phyloP scores from a whole-genome alignment of 768 basidiomycete genomes.

The Mycena crocata region DNA sequence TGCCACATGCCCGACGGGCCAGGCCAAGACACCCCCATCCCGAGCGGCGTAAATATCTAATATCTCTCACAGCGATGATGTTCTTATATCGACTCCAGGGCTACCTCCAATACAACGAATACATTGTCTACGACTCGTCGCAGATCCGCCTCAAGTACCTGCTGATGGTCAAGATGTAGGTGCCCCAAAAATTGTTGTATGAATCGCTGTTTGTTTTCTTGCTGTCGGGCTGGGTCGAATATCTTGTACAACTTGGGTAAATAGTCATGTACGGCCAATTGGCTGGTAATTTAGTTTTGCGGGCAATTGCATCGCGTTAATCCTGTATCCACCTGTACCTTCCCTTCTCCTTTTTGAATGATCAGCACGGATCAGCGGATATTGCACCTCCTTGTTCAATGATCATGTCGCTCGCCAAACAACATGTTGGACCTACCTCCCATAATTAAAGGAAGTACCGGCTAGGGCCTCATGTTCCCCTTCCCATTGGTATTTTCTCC shows the following conservation, averaged over 20 bases:
- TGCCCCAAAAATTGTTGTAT: not conserved
- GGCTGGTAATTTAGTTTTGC: constrained; percentile 27
- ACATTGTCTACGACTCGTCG: constrained; percentile 69
- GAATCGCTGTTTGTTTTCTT: not conserved
- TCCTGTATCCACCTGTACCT: not conserved
- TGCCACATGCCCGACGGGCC: constrained; percentile 72
- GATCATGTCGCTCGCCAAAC: no score
- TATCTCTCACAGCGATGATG: not conserved
- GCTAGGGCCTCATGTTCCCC: no score
- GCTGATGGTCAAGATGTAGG: constrained; percentile 64
- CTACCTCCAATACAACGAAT: constrained; percentile 49
- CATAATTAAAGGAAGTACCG: no score
- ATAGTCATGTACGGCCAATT: constrained; percentile 14
- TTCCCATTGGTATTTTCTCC: no score
- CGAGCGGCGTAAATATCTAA: constrained; percentile 47
- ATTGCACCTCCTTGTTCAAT: no score
- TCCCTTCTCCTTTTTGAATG: no score
- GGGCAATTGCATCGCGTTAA: constrained; percentile 36
- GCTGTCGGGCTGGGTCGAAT: not conserved
- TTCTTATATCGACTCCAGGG: no score
- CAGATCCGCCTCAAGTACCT: constrained; percentile 71
- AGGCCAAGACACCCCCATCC: constrained; percentile 32
- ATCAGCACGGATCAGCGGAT: no score
- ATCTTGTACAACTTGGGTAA: constrained; percentile 17
- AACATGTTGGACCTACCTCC: no score